phyloP scores from a whole-genome alignment of 768 basidiomycete genomes.

The Leccinum subtestaceum region DNA sequence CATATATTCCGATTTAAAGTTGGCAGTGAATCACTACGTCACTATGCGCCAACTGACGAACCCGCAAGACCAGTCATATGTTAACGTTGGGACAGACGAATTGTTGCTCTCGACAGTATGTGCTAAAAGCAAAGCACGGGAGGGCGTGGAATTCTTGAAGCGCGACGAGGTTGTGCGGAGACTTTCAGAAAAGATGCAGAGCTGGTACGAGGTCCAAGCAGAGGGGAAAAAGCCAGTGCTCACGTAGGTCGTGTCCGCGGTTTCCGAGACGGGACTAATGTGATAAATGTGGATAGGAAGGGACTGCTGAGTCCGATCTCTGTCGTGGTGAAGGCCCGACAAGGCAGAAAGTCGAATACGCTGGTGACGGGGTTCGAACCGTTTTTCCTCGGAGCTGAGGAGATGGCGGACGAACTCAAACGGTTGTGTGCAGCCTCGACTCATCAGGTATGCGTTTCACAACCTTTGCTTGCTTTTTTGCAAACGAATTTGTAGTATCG shows the following conservation, averaged over 20 bases:
- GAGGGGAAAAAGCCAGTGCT: constrained; percentile 53
- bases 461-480: background rate
- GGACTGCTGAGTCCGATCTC: constrained; percentile 70
- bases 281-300: constrained; percentile 49
- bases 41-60: constrained; percentile 60
- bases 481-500: constrained; percentile 44
- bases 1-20: constrained; percentile 52
- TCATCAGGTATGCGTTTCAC: constrained; percentile 53
- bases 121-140: constrained; percentile 30
- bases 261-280: background rate
- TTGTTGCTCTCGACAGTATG: constrained; percentile 38
- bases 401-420: constrained; percentile 75
- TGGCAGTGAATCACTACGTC: constrained; percentile 63
- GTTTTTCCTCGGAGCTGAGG: constrained; percentile 64
- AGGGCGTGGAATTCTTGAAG: constrained; percentile 53
- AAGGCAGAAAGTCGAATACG: constrained; percentile 78
- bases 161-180: constrained; percentile 59
- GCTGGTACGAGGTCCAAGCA: constrained; percentile 63
- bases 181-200: constrained; percentile 67
- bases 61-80: constrained; percentile 59
- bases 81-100: constrained; percentile 59
- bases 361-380: constrained; percentile 78
- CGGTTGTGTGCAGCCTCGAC: constrained; percentile 73
- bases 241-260: constrained; percentile 47
- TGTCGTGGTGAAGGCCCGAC: constrained; percentile 68